phyloP scores from a whole-genome alignment of 805 yeast species.

The Suhomyces pyralidae region DNA sequence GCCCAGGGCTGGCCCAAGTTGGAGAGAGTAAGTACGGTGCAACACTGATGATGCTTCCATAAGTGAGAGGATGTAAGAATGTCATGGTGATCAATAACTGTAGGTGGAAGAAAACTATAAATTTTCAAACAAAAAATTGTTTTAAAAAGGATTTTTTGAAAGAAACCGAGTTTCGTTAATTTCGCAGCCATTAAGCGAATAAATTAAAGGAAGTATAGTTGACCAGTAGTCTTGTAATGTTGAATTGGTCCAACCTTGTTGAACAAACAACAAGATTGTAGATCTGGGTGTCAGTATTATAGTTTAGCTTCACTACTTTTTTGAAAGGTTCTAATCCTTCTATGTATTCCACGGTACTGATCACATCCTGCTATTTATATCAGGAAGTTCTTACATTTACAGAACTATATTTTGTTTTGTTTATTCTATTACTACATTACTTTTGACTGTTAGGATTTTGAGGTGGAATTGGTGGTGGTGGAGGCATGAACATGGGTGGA shows the following conservation, averaged over 20 bases:
- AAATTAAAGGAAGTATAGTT: neutral
- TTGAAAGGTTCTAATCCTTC: no score
- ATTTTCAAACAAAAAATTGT: no score
- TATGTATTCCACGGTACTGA: neutral
- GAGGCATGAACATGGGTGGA: conserved; percentile 22
- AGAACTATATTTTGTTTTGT: neutral
- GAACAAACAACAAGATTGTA: neutral
- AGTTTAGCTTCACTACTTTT: neutral
- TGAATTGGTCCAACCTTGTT: no score
- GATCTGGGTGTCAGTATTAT: neutral
- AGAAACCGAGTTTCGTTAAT: neutral
- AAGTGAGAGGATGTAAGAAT: neutral
- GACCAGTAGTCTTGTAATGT: no score
- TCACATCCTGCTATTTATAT: neutral
- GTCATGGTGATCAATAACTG: neutral
- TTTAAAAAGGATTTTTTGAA: neutral
- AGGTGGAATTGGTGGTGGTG: conserved; percentile 7
- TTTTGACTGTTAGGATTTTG: neutral
- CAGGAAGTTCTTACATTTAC: neutral
- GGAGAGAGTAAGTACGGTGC: neutral
- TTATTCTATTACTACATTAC: neutral
- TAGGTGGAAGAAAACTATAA: neutral
- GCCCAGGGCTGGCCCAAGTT: neutral
- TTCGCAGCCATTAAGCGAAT: neutral
- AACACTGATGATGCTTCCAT: neutral